Percentiles rank a stretch among this genome's conserved stretches.
Evolutionary conservation across 2,329 filamentous ascomycete genomes (phyloP).

Genomic region (Canariomyces notabilis): DNA sequence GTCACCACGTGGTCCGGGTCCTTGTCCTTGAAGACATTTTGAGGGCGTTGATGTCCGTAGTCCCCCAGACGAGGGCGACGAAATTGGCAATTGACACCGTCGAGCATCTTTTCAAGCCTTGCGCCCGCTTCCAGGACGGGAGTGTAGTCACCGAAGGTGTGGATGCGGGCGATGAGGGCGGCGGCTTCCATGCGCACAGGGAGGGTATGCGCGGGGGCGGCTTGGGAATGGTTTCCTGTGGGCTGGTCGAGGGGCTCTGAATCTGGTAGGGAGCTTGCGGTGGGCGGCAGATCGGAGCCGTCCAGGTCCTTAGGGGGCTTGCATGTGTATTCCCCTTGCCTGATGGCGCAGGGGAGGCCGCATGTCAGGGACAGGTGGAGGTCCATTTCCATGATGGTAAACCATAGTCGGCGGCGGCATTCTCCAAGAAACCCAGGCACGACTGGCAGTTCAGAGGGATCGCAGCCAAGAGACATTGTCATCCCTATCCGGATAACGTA

Average conservation of each 20-base stretch:
- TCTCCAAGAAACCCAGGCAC: slow-evolving; percentile 50
- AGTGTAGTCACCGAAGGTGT: slow-evolving; percentile 47
- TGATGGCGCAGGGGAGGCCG: slow-evolving; percentile 47
- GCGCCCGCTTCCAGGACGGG: slow-evolving; percentile 49
- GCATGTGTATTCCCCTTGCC: slow-evolving; percentile 51
- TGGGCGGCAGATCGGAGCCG: slow-evolving; percentile 44
- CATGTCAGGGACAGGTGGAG: slow-evolving; percentile 49
- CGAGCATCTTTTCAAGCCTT: slow-evolving; percentile 49
- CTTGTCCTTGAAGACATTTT: no score
- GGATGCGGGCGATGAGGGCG: slow-evolving; percentile 47
- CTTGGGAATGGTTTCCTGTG: slow-evolving; percentile 51
- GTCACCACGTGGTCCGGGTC: no score
- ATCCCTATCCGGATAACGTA: slow-evolving; percentile 53
- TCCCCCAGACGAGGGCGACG: no score
- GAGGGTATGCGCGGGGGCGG: slow-evolving; percentile 48
- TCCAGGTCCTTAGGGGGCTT: slow-evolving; percentile 49
- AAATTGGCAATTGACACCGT: slow-evolving; percentile 50
- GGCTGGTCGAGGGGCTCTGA: slow-evolving; percentile 47
- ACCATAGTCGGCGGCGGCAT: slow-evolving; percentile 51
- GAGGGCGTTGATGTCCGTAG: no score
- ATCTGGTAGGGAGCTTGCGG: slow-evolving; percentile 45
- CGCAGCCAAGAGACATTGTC: slow-evolving; percentile 55
- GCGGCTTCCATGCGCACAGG: slow-evolving; percentile 45
- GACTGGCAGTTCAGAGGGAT: slow-evolving; percentile 49
- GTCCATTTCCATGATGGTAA: slow-evolving; percentile 52